Conservation (phyloP, 495 filamentous ascomycete species). For the Cercophora sp. region DNA sequence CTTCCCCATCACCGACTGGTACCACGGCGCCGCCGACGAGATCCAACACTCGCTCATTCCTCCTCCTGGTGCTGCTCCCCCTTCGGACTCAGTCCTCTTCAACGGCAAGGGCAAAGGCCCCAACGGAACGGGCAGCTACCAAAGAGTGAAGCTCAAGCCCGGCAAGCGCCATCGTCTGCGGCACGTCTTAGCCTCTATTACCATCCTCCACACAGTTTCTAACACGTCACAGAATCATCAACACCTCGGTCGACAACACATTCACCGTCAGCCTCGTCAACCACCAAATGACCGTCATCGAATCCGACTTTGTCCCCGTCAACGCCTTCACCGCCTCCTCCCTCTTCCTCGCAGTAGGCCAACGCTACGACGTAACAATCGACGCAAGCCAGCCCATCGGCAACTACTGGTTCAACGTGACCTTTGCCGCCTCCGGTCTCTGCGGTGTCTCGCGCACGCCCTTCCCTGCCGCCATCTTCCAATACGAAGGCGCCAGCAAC, state of each 20-base stretch:
- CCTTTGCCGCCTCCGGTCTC: not conserved
- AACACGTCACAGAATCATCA: conserved; percentile 49
- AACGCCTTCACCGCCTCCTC: conserved; percentile 34
- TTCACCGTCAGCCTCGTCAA: conserved; percentile 32
- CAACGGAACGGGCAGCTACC: conserved; percentile 17
- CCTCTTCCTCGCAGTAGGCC: conserved; percentile 55
- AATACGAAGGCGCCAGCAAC: conserved; percentile 13
- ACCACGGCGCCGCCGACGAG: conserved; percentile 36
- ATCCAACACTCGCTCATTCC: conserved; percentile 5
- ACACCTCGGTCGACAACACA: conserved; percentile 38
- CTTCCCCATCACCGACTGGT: conserved; percentile 44
- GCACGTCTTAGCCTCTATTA: too few relatives aligned
- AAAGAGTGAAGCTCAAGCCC: conserved; percentile 26
- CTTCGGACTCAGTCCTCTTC: conserved; percentile 16
- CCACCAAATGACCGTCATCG: conserved; percentile 43
- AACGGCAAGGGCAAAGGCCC: conserved; percentile 25
- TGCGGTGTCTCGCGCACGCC: conserved; percentile 1
- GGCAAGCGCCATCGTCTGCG: conserved; percentile 44
- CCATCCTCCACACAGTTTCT: too few relatives aligned
- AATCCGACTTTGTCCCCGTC: conserved; percentile 41
- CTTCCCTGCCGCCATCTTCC: conserved; percentile 14
- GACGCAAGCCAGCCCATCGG: conserved; percentile 42
- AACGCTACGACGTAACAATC: conserved; percentile 64
- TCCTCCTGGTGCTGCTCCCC: conserved; percentile 11
- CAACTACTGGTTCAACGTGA: conserved; percentile 15